Conservation (phyloP, 2,329 filamentous ascomycete species). For the Aspergillus thermomutatus region DNA sequence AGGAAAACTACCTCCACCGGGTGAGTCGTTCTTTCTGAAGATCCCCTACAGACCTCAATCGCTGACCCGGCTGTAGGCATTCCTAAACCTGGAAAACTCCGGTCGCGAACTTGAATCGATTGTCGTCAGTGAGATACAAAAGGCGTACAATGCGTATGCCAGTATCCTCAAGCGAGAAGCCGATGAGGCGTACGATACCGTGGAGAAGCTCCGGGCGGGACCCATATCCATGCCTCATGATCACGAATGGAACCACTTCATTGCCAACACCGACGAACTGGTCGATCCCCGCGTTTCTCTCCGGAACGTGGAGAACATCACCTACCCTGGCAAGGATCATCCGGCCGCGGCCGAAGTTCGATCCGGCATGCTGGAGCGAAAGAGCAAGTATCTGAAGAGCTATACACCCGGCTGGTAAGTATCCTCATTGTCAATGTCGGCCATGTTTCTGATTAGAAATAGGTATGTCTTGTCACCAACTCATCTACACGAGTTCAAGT, state of each 20-base stretch:
- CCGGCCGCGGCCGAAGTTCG: slow-evolving; percentile 79
- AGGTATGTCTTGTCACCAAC: slow-evolving; percentile 96
- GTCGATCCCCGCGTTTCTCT: slow-evolving; percentile 80
- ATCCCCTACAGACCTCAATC: neutral
- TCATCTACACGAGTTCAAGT: slow-evolving; percentile 98
- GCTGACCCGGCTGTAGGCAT: slow-evolving; percentile 58
- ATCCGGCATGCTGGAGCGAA: slow-evolving; percentile 87
- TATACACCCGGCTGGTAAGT: slow-evolving; percentile 91
- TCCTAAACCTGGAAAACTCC: slow-evolving; percentile 89
- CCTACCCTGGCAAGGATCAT: slow-evolving; percentile 87
- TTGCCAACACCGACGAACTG: slow-evolving; percentile 77
- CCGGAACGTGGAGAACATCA: slow-evolving; percentile 74
- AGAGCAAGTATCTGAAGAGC: slow-evolving; percentile 98
- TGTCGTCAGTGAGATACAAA: slow-evolving; percentile 95
- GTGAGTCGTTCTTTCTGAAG: slow-evolving; percentile 47
- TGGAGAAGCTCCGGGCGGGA: slow-evolving; percentile 77
- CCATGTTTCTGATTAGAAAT: slow-evolving; percentile 12
- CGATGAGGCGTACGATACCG: slow-evolving; percentile 71
- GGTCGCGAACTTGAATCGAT: slow-evolving; percentile 94
- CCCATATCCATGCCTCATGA: slow-evolving; percentile 94
- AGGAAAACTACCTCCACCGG: slow-evolving; percentile 95
- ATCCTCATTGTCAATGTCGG: neutral
- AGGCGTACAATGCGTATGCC: slow-evolving; percentile 92
- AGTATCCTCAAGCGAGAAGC: slow-evolving; percentile 89
- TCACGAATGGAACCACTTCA: slow-evolving; percentile 82